A percentile compares a stretch with the other conserved stretches of the same genome.
phyloP scores from a whole-genome alignment of 2,329 filamentous ascomycete genomes.

The Colletotrichum chlorophyti region DNA sequence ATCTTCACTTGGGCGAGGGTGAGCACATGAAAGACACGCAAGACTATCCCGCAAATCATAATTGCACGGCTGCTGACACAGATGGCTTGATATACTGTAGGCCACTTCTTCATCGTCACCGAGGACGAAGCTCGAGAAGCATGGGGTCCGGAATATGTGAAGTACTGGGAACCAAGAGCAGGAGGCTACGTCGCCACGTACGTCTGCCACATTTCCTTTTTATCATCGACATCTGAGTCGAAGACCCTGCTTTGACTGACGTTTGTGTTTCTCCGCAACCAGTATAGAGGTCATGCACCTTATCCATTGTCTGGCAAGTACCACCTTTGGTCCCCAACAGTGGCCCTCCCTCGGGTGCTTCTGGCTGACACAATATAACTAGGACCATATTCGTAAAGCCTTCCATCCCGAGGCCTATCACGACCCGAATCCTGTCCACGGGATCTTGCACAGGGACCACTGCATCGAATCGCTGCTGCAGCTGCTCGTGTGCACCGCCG shows the following conservation, averaged over 20 bases:
- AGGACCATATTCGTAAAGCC: background rate
- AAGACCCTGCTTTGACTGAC: too few relatives aligned
- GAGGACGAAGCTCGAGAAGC: conserved; percentile 2
- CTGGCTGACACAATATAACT: background rate
- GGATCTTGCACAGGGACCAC: background rate
- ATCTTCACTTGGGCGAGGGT: background rate
- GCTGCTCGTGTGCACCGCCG: background rate
- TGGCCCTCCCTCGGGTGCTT: too few relatives aligned
- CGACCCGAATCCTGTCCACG: background rate
- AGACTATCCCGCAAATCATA: too few relatives aligned
- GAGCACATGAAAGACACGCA: too few relatives aligned
- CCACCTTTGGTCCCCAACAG: background rate
- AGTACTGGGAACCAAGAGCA: background rate
- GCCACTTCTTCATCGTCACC: background rate
- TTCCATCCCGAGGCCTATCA: background rate
- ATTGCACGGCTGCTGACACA: too few relatives aligned
- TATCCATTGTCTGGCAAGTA: background rate
- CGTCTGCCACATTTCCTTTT: background rate
- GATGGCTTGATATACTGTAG: too few relatives aligned
- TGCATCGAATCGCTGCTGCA: background rate
- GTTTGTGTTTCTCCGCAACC: background rate
- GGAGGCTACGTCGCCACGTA: conserved; percentile 1
- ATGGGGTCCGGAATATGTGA: background rate
- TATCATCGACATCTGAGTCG: background rate
- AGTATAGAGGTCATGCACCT: background rate